These are phyloP conservation scores for Nasturtium officinale DNA, from an alignment of 345 rosid genomes.

Conservation along the genomic window DNA sequence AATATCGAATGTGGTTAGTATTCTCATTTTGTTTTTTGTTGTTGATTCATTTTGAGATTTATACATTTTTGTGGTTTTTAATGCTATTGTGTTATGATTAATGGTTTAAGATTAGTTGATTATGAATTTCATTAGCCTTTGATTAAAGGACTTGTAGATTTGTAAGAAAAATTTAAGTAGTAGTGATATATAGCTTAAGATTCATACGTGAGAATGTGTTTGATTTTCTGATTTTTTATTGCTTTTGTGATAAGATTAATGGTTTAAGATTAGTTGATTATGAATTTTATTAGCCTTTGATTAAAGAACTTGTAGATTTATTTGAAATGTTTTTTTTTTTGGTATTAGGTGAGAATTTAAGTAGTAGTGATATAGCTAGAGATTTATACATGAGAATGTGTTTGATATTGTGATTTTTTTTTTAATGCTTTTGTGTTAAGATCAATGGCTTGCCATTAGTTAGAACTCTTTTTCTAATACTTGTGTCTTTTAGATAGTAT, in stretches of 20 bases:
- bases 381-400: background rate
- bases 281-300: background rate
- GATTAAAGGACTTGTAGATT: background rate
- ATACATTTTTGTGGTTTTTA: too few species aligned
- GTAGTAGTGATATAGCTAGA: conserved; percentile 13
- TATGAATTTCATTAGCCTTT: background rate
- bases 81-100: too few species aligned
- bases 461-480: background rate
- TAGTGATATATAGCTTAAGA: conserved; percentile 13
- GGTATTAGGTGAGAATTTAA: background rate
- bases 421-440: background rate
- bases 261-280: background rate
- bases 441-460: background rate
- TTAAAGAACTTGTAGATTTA: background rate
- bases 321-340: conserved; percentile 9
- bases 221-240: too few species aligned
- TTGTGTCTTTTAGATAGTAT: background rate
- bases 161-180: background rate
- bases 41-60: background rate
- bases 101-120: background rate
- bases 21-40: background rate
- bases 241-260: too few species aligned
- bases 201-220: background rate
- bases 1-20: conserved; percentile 63
- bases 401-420: background rate